Conservation (phyloP, 2,329 filamentous ascomycete species). For the Cytospora mali region DNA sequence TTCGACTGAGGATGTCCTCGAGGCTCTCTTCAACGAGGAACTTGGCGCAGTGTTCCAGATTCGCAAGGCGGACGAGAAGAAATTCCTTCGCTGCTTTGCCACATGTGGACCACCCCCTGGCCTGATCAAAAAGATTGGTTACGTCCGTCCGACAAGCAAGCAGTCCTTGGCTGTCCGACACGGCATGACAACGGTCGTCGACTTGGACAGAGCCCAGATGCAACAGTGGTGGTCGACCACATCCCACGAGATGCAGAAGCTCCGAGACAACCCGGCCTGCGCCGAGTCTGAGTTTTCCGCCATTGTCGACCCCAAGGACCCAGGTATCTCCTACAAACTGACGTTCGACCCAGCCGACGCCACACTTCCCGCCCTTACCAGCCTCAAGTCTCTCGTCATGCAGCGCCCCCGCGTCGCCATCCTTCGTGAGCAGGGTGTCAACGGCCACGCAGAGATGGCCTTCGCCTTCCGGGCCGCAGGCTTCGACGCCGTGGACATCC, state of each 20-base stretch:
- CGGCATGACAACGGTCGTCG: conserved; percentile 68
- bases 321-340: conserved; percentile 82
- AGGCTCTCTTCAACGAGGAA: conserved; percentile 92
- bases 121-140: conserved; percentile 81
- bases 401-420: conserved; percentile 79
- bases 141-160: conserved; percentile 67
- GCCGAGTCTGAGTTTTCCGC: conserved; percentile 81
- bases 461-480: conserved; percentile 92
- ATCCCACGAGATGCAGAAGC: conserved; percentile 86
- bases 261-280: conserved; percentile 84
- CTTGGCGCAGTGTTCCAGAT: conserved; percentile 96
- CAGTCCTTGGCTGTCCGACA: conserved; percentile 79
- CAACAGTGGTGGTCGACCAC: conserved; percentile 89
- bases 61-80: conserved; percentile 77
- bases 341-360: conserved; percentile 79
- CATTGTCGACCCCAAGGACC: conserved; percentile 74
- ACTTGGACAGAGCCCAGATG: conserved; percentile 69
- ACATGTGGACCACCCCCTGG: conserved; percentile 83
- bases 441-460: conserved; percentile 96
- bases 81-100: conserved; percentile 88
- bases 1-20: conserved; percentile 65
- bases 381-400: conserved; percentile 59
- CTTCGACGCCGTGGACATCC: conserved; percentile 89
- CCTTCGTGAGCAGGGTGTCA: conserved; percentile 92
- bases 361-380: conserved; percentile 68